A percentile compares a stretch with the other conserved stretches of the same genome.
Conservation (phyloP, 106 monocot genomes). For the Dactylorhiza incarnata region DNA sequence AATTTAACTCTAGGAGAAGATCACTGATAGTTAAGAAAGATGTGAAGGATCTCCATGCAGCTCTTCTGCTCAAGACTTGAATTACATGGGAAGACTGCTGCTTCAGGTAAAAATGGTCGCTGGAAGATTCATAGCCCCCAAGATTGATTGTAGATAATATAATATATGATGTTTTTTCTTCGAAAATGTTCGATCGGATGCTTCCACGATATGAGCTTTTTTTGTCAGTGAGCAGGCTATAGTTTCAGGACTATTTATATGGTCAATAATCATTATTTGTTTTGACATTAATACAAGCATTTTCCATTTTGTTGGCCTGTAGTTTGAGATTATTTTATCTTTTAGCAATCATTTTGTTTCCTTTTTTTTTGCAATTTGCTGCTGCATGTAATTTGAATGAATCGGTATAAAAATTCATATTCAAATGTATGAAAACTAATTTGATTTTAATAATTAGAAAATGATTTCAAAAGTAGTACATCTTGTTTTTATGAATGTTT, state of each 20-base stretch:
- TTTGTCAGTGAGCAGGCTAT: neutral
- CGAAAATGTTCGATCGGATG: neutral
- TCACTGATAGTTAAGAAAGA: neutral
- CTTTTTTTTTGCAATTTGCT: too few relatives aligned
- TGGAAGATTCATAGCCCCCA: neutral
- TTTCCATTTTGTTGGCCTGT: neutral
- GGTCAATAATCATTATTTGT: neutral
- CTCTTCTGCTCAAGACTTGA: neutral
- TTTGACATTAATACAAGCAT: neutral
- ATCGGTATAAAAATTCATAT: too few relatives aligned
- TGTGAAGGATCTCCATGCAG: neutral
- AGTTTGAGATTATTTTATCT: too few relatives aligned
- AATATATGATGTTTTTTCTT: neutral
- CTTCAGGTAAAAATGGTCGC: neutral
- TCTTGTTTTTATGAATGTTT: too few relatives aligned
- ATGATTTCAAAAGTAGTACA: too few relatives aligned
- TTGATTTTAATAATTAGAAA: too few relatives aligned
- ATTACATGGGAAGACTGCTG: neutral
- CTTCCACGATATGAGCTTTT: neutral
- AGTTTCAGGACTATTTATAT: neutral
- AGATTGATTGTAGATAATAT: slow-evolving; percentile 2
- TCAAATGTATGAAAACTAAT: too few relatives aligned
- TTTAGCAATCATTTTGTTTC: too few relatives aligned
- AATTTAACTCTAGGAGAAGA: neutral
- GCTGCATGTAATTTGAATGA: too few relatives aligned